phyloP scores from a whole-genome alignment of 2,329 filamentous ascomycete genomes.

The Colletotrichum sp. region DNA sequence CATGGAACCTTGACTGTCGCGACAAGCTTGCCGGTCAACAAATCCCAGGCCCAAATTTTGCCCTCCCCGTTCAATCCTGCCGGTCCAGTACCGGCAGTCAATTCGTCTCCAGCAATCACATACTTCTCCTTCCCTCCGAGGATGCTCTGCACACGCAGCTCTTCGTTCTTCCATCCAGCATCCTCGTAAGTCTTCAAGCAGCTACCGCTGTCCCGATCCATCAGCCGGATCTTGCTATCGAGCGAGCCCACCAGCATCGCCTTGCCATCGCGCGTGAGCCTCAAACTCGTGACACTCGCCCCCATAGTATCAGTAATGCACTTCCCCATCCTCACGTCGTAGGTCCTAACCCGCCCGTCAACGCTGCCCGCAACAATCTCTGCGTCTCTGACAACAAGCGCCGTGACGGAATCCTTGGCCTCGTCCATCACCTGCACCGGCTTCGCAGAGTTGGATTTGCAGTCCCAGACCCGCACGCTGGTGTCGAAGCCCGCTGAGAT shows the following conservation, averaged over 20 bases:
- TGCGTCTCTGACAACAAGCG: slow-evolving; percentile 50
- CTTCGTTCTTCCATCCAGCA: slow-evolving; percentile 64
- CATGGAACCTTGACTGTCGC: slow-evolving; percentile 66
- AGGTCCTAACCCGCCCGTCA: slow-evolving; percentile 80
- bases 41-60: slow-evolving; percentile 81
- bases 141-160: slow-evolving; percentile 76
- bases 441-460: slow-evolving; percentile 55
- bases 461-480: slow-evolving; percentile 79
- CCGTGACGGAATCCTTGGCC: slow-evolving; percentile 71
- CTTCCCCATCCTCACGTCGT: slow-evolving; percentile 81
- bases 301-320: slow-evolving; percentile 74
- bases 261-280: slow-evolving; percentile 73
- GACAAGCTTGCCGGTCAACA: slow-evolving; percentile 73
- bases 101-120: slow-evolving; percentile 83
- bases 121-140: slow-evolving; percentile 79
- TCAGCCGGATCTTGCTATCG: slow-evolving; percentile 78
- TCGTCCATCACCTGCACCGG: slow-evolving; percentile 77
- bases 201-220: slow-evolving; percentile 78
- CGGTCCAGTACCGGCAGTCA: slow-evolving; percentile 34
- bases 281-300: slow-evolving; percentile 76
- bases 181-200: slow-evolving; percentile 75
- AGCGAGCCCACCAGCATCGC: slow-evolving; percentile 77
- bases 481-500: slow-evolving; percentile 78
- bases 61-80: slow-evolving; percentile 51
- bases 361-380: slow-evolving; percentile 80